These are phyloP conservation scores for Phylloporus sp. DNA, from an alignment of 768 basidiomycete genomes.

Conservation along the genomic window DNA sequence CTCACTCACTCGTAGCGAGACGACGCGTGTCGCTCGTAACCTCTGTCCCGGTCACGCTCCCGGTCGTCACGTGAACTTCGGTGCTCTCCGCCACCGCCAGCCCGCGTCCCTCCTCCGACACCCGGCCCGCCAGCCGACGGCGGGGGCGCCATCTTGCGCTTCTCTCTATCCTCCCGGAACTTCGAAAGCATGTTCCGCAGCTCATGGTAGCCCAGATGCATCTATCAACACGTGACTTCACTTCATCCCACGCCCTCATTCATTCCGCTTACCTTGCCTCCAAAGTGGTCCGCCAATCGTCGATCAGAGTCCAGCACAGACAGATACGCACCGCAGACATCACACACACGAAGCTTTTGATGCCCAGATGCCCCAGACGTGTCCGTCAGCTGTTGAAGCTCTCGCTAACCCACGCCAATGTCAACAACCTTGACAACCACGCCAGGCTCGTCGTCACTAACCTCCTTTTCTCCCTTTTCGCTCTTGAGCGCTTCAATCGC, in stretches of 20 bases:
- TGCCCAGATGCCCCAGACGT: conserved; percentile 99
- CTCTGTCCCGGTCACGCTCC: conserved; percentile 65
- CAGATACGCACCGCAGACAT: conserved; percentile 99
- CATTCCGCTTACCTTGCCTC: conserved; percentile 78
- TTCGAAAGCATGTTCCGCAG: conserved; percentile 88
- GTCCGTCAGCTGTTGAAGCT: conserved; percentile 93
- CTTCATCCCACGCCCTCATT: conserved; percentile 17
- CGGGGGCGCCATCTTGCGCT: conserved; percentile 59
- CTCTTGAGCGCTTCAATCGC: conserved; percentile 97
- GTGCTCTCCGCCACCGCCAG: conserved; percentile 45
- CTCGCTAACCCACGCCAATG: conserved; percentile 50
- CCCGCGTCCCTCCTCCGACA: conserved; percentile 36
- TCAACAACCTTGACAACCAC: conserved; percentile 2
- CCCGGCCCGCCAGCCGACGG: conserved; percentile 34
- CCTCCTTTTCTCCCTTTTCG: conserved; percentile 95
- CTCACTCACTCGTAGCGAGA: conserved; percentile 69
- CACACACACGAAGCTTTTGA: conserved; percentile 99
- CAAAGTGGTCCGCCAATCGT: conserved; percentile 98
- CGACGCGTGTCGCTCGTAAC: conserved; percentile 62
- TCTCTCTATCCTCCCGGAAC: conserved; percentile 88
- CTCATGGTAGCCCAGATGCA: conserved; percentile 99
- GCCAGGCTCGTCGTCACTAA: conserved; percentile 25
- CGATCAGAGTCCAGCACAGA: conserved; percentile 97
- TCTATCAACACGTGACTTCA: conserved; percentile 49
- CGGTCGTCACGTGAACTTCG: conserved; percentile 58